Conservation (phyloP, 169 alveolate genomes). For the Plasmodium fragile region DNA sequence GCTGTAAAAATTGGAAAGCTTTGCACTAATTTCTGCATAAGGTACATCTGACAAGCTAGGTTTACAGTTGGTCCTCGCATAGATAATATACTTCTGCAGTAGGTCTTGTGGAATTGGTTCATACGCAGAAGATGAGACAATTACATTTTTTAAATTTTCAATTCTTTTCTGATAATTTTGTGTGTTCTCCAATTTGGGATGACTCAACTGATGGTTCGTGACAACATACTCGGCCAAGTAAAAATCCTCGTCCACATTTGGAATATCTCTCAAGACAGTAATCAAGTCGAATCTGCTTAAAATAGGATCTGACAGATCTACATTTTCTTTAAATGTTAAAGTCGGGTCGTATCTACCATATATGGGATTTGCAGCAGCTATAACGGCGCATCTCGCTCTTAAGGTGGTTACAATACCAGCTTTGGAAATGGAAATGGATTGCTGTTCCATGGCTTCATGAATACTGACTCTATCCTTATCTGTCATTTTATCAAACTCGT, state of each 20-base stretch:
- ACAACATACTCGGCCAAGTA: constrained; percentile 97
- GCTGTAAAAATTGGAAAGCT: constrained; percentile 92
- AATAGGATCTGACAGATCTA: constrained; percentile 99
- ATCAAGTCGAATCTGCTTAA: constrained; percentile 98
- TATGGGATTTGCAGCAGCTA: constrained; percentile 99
- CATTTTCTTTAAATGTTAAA: constrained; percentile 98
- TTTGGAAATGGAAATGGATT: constrained; percentile 98
- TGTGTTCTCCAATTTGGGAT: constrained; percentile 91
- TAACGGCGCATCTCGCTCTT: constrained; percentile 98
- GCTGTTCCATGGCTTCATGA: constrained; percentile 99
- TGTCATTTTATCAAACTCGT: constrained; percentile 99
- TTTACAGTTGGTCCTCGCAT: constrained; percentile 95
- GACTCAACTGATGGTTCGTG: constrained; percentile 95
- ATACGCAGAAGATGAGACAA: constrained; percentile 85
- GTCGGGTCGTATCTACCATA: constrained; percentile 97
- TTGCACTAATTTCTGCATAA: constrained; percentile 85
- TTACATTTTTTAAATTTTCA: constrained; percentile 80
- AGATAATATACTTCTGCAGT: constrained; percentile 95
- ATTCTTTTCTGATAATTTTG: constrained; percentile 85
- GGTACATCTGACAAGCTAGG: constrained; percentile 84
- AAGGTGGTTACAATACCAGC: constrained; percentile 98
- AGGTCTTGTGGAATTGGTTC: constrained; percentile 93
- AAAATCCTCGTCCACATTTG: constrained; percentile 95
- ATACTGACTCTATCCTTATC: constrained; percentile 99
- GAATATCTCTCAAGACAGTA: constrained; percentile 98